These are phyloP conservation scores for Magnolia changhungtana DNA, from an alignment of 164 flowering plant genomes.

Conservation along the genomic window DNA sequence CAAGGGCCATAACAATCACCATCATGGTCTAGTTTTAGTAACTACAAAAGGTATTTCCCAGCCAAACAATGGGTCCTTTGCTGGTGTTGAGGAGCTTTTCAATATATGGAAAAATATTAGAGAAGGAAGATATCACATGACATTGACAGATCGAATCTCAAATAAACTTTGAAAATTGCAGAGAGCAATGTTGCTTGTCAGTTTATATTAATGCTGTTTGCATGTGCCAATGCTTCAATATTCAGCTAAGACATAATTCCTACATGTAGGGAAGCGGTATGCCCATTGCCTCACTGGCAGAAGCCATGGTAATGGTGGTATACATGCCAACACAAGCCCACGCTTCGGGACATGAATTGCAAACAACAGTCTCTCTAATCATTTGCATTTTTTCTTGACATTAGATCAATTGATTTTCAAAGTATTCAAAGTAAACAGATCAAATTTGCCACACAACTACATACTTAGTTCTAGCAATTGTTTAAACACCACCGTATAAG, in stretches of 20 bases:
- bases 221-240: not conserved
- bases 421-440: too few species aligned
- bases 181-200: not conserved
- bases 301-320: conserved; percentile 98
- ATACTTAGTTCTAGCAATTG: too few species aligned
- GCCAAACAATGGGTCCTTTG: conserved; percentile 55
- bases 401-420: too few species aligned
- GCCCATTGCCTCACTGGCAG: conserved; percentile 98
- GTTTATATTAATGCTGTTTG: not conserved
- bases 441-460: too few species aligned
- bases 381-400: too few species aligned
- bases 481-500: too few species aligned
- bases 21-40: conserved; percentile 88
- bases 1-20: conserved; percentile 97
- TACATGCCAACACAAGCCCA: conserved; percentile 99
- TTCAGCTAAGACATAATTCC: not conserved
- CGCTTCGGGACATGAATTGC: conserved; percentile 94
- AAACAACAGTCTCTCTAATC: conserved; percentile 37
- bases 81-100: conserved; percentile 90
- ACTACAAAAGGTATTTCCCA: conserved; percentile 73
- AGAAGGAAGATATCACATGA: not conserved
- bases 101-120: not conserved
- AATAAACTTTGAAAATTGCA: not conserved
- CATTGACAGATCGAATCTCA: not conserved
- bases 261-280: conserved; percentile 98